Percentiles rank a stretch among this genome's conserved stretches.
Conservation (phyloP, 176 grass and related monocot genomes). For the Eragrostis curvula region DNA sequence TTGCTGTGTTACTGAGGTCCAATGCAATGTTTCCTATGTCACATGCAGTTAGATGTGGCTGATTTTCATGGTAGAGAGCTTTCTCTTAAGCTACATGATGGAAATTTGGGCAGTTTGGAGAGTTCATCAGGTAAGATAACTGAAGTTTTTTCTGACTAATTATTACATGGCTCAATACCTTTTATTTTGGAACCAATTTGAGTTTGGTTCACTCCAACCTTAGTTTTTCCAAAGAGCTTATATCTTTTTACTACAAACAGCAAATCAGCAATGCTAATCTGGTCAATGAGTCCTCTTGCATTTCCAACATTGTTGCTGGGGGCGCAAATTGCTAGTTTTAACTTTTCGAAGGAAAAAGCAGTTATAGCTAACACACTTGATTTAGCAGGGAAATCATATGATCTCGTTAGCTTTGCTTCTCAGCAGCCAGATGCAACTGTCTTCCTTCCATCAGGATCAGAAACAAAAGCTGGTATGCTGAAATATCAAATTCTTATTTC, state of each 20-base stretch:
- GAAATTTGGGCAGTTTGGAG: slow-evolving; percentile 64
- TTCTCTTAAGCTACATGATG: slow-evolving; percentile 63
- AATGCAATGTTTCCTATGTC: slow-evolving; percentile 1
- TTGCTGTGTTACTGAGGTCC: not conserved
- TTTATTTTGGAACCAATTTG: not conserved
- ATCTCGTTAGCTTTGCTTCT: slow-evolving; percentile 61
- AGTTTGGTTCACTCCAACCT: not conserved
- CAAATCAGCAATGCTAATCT: not conserved
- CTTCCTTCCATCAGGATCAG: slow-evolving; percentile 63
- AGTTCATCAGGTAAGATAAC: slow-evolving; percentile 60
- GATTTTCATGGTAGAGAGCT: slow-evolving; percentile 76
- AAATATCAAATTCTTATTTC: slow-evolving; percentile 9
- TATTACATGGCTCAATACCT: not conserved
- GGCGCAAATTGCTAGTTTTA: not conserved
- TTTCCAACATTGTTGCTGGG: slow-evolving; percentile 29
- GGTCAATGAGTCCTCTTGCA: not conserved
- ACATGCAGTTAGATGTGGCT: slow-evolving; percentile 57
- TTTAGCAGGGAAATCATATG: slow-evolving; percentile 75
- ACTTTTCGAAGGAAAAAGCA: not conserved
- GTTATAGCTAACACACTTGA: not conserved
- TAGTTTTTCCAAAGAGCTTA: not conserved
- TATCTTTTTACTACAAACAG: not conserved
- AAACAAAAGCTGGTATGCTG: slow-evolving; percentile 58
- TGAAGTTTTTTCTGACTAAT: not conserved
- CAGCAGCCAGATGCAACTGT: slow-evolving; percentile 79